Percentiles rank a stretch among this genome's conserved stretches.
Evolutionary conservation across 2,329 filamentous ascomycete genomes (phyloP).

Genomic region (Sporothrix brunneoviolacea): DNA sequence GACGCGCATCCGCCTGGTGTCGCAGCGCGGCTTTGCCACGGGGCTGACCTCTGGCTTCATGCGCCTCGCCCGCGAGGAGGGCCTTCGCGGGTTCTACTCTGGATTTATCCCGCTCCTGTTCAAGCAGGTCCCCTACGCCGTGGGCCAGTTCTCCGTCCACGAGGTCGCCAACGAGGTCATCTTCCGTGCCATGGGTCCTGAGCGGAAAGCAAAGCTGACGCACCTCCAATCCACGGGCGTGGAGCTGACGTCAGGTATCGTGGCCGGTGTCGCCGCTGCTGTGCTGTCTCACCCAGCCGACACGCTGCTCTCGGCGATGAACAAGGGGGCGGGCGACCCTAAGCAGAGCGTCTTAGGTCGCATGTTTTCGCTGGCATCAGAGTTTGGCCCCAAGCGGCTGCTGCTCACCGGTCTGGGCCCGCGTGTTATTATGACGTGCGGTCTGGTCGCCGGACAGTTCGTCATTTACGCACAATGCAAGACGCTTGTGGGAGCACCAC

Average conservation of each 20-base stretch:
- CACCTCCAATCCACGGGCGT: conserved; percentile 69
- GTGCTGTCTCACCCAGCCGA: conserved; percentile 87
- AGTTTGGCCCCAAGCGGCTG: conserved; percentile 44
- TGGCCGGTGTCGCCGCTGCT: conserved; percentile 83
- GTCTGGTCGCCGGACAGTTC: conserved; percentile 46
- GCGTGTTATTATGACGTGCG: conserved; percentile 47
- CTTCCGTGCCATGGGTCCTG: conserved; percentile 60
- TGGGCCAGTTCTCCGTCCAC: conserved; percentile 90
- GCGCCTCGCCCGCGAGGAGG: conserved; percentile 70
- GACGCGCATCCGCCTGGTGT: conserved; percentile 70
- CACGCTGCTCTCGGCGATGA: conserved; percentile 48
- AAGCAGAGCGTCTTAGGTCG: conserved; percentile 41
- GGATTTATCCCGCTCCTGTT: conserved; percentile 82
- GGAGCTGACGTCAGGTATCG: conserved; percentile 78
- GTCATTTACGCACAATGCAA: conserved; percentile 52
- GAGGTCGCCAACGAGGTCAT: conserved; percentile 78
- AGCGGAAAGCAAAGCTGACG: conserved; percentile 60
- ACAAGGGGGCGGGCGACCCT: conserved; percentile 46
- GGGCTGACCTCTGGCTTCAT: conserved; percentile 66
- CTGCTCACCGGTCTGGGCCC: conserved; percentile 43
- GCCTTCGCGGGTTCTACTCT: conserved; percentile 80
- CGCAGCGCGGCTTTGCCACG: conserved; percentile 68
- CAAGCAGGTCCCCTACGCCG: conserved; percentile 89
- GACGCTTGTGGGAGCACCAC: conserved; percentile 43
- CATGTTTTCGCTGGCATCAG: conserved; percentile 45